A percentile compares a stretch with the other conserved stretches of the same genome.
phyloP scores from a whole-genome alignment of 305 asterid genomes.

The Ajuga reptans region DNA sequence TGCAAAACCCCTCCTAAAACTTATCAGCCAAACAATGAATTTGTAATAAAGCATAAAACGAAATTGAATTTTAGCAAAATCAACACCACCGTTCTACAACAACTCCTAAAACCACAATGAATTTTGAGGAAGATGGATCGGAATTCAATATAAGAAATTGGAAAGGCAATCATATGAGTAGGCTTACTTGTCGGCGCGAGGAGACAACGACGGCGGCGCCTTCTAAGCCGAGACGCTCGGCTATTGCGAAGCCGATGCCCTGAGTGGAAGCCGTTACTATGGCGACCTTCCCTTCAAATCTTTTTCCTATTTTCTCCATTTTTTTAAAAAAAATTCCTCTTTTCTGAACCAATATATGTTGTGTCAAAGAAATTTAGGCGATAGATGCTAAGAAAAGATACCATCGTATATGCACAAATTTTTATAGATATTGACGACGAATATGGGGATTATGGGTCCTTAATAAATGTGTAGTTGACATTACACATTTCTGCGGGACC shows the following conservation, averaged over 20 bases:
- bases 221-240: conserved; percentile 76
- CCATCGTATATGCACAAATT: no score
- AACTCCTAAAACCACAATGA: background rate
- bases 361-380: no score
- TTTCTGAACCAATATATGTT: no score
- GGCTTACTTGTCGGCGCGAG: conserved; percentile 66
- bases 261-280: conserved; percentile 89
- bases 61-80: background rate
- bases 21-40: background rate
- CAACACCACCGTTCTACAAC: background rate
- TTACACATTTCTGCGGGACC: no score
- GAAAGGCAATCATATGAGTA: background rate
- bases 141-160: background rate
- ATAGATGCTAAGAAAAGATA: no score
- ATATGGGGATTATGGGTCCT: no score
- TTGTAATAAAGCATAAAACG: background rate
- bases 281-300: conserved; percentile 71
- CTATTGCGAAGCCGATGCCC: conserved; percentile 82
- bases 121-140: background rate
- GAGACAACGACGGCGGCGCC: conserved; percentile 89
- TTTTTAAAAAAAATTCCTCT: background rate
- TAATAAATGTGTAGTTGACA: no score
- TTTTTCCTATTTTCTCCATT: conserved; percentile 52
- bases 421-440: no score
- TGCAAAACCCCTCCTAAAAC: conserved; percentile 21